phyloP scores from a whole-genome alignment of 768 basidiomycete species.

The Mycena maculata region DNA sequence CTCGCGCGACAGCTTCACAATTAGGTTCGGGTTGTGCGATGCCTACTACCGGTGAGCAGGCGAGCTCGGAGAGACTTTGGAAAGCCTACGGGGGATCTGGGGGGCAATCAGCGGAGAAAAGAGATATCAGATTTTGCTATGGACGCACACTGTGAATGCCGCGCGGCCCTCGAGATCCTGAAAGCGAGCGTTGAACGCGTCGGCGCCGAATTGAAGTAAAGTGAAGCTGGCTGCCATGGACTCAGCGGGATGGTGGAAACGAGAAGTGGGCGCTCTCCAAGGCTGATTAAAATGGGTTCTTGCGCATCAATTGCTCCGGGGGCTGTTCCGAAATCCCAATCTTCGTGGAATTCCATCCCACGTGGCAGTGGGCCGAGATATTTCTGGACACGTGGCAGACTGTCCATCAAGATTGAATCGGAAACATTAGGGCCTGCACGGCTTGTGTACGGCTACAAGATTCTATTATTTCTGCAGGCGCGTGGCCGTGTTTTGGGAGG shows the following conservation, averaged over 20 bases:
- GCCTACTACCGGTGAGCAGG: constrained; percentile 51
- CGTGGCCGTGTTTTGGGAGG: too few relatives aligned
- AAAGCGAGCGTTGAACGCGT: constrained; percentile 70
- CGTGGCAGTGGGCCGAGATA: too few relatives aligned
- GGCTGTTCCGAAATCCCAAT: too few relatives aligned
- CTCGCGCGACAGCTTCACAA: constrained; percentile 75
- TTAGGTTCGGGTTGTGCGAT: constrained; percentile 66
- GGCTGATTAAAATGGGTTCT: too few relatives aligned
- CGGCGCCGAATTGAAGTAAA: constrained; percentile 73
- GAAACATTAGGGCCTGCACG: too few relatives aligned
- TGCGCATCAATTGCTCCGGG: too few relatives aligned
- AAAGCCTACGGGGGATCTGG: constrained; percentile 32
- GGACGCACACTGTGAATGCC: constrained; percentile 76
- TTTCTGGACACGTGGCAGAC: too few relatives aligned
- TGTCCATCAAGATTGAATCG: too few relatives aligned
- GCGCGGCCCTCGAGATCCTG: constrained; percentile 71
- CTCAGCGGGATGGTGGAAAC: background rate
- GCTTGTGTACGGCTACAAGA: too few relatives aligned
- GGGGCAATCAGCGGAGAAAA: background rate
- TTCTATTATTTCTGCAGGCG: too few relatives aligned
- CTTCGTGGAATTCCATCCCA: too few relatives aligned
- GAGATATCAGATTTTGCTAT: constrained; percentile 17
- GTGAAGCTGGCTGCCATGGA: constrained; percentile 55
- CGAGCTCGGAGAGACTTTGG: background rate
- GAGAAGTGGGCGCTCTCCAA: too few relatives aligned